A percentile compares a stretch with the other conserved stretches of the same genome.
Conservation (phyloP, 2,329 filamentous ascomycete species). For the Penicillium sp. region DNA sequence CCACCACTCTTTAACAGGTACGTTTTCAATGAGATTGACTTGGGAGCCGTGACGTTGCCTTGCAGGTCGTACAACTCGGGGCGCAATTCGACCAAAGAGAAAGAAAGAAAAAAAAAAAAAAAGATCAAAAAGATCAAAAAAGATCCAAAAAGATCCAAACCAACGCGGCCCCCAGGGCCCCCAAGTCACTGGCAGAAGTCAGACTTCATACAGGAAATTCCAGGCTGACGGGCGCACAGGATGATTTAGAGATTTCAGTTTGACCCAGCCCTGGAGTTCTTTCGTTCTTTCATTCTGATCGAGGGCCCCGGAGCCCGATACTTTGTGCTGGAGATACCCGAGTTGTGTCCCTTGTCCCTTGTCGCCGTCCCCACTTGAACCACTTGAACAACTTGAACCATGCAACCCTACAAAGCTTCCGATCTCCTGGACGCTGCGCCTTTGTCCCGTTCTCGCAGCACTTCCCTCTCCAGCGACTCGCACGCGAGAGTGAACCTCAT, state of each 20-base stretch:
- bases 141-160: conserved; percentile 3
- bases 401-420: conserved; percentile 36
- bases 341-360: too few relatives aligned
- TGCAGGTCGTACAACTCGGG: conserved; percentile 9
- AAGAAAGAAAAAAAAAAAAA: not conserved
- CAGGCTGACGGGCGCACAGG: conserved; percentile 28
- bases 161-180: not conserved
- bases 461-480: conserved; percentile 45
- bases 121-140: not conserved
- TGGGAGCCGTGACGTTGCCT: conserved; percentile 15
- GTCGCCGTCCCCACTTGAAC: conserved; percentile 8
- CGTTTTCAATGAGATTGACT: not conserved
- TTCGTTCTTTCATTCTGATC: conserved; percentile 15
- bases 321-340: conserved; percentile 12
- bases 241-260: conserved; percentile 31
- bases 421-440: conserved; percentile 36
- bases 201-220: conserved; percentile 8
- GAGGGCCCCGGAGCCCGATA: conserved; percentile 11
- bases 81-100: conserved; percentile 1
- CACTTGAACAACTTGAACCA: too few relatives aligned
- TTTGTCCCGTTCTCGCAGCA: conserved; percentile 42
- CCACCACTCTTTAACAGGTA: conserved; percentile 8
- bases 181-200: conserved; percentile 7
- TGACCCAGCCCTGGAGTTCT: conserved; percentile 23
- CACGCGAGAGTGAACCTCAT: conserved; percentile 51